Base-by-base conservation (phyloP, 2,329 filamentous ascomycete genomes). In the Fusarium udum region DNA sequence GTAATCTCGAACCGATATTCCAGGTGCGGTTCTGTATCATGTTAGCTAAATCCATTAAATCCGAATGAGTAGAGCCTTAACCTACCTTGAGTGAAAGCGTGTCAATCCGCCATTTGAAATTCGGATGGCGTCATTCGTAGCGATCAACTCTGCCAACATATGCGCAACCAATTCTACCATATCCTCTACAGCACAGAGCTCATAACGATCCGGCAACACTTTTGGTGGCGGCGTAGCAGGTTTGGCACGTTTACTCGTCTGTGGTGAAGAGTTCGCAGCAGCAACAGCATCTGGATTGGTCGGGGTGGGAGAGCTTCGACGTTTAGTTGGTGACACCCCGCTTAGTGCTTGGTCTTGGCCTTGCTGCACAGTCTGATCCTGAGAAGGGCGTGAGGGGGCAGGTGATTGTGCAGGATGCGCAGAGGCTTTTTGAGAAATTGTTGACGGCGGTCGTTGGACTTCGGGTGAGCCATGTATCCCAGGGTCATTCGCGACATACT, bases 91-190 rank as follows among this genome's bases (percentile, higher is more conserved):
- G 82, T 99, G 96, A 81, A 99, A 99, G 61, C 96, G 90, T 57
- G 96, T 99, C 63, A 99, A 87, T 39, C 94, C 92, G 39, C 94
- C 95, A 74, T 94, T 93, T 13, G 82, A 82, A 65, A 82, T 82
- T 77, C 92, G 91, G 62, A 98, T 89, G 52, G 95, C 95, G 81
- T 99, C 96, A 78, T 99, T 99, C 72, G 95, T 93, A 70, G 93
- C 91, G 75, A 99, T 97, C 53, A 99, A 86, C 83, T 99, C 96
- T 82, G 95, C 92, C 53, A 99, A 88, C 96, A 99, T 98, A 79
- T 97, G 94, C 51, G 95, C 91, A 75, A 99, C 96, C 69, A 99
- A 85, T 46, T 95, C 87, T 34, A 97, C 96, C 80, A 99, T 89
- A 80, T 98, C 95, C 78, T 95, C 93, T 14, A 93, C 90, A 43